Conservation (phyloP, 352 stramenopile species). For the Discostella stelligera region DNA sequence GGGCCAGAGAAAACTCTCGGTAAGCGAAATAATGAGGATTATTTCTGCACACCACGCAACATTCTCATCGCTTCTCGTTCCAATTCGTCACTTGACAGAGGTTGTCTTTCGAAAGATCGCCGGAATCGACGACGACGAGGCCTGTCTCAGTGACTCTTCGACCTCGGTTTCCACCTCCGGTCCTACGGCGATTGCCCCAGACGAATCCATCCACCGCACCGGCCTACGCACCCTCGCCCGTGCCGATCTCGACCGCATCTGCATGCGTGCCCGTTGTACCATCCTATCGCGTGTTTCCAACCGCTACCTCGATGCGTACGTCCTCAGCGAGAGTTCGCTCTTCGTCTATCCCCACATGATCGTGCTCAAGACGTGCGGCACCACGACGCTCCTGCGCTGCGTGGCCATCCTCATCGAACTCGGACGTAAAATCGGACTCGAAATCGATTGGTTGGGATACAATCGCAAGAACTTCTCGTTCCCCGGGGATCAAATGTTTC, state of each 20-base stretch:
- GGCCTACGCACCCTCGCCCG: conserved; percentile 90
- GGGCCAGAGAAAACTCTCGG: conserved; percentile 94
- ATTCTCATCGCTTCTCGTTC: conserved; percentile 4
- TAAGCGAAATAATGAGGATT: conserved; percentile 85
- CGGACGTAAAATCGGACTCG: conserved; percentile 86
- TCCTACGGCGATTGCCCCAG: background rate
- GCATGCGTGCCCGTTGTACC: conserved; percentile 92
- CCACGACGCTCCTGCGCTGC: conserved; percentile 94
- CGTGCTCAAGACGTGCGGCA: conserved; percentile 99
- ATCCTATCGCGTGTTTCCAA: conserved; percentile 96
- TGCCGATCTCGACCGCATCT: conserved; percentile 91
- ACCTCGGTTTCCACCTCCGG: background rate
- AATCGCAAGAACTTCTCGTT: conserved; percentile 99
- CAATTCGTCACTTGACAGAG: conserved; percentile 18
- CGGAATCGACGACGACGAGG: conserved; percentile 76
- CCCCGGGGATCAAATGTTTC: conserved; percentile 95
- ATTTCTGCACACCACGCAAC: no score
- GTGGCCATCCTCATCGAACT: conserved; percentile 78
- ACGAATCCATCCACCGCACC: conserved; percentile 61
- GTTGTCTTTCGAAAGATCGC: conserved; percentile 64
- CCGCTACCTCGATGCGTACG: conserved; percentile 93
- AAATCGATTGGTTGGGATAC: conserved; percentile 98
- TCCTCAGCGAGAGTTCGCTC: conserved; percentile 89
- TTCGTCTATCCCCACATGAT: conserved; percentile 99
- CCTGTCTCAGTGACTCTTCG: conserved; percentile 24